These are phyloP conservation scores for Phytophthora capsici DNA, from an alignment of 352 stramenopile genomes.

Conservation along the genomic window DNA sequence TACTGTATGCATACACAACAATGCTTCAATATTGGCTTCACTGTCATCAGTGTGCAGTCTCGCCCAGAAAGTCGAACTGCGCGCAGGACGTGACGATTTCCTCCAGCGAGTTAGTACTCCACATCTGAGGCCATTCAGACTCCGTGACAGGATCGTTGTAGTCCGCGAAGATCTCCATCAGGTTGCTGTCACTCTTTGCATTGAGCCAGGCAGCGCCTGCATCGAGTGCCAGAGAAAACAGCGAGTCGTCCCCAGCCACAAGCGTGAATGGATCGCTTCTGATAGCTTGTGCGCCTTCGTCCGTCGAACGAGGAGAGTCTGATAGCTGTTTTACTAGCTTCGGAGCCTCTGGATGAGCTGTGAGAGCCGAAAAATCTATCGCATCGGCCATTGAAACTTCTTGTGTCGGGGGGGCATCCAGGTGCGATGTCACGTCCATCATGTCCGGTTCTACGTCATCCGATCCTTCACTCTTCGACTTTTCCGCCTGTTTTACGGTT, in stretches of 20 bases:
- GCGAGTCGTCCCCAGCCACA: conserved; percentile 21
- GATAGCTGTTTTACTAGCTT: conserved; percentile 29
- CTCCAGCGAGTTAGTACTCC: conserved; percentile 63
- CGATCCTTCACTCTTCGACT: neutral
- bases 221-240: conserved; percentile 32
- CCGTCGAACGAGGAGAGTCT: conserved; percentile 46
- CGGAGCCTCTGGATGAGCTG: conserved; percentile 12
- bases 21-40: conserved; percentile 14
- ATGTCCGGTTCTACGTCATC: conserved; percentile 2
- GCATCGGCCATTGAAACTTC: conserved; percentile 14
- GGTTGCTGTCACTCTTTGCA: conserved; percentile 17
- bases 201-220: conserved; percentile 20
- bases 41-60: neutral
- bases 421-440: conserved; percentile 1
- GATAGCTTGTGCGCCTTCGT: conserved; percentile 18
- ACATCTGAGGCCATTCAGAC: conserved; percentile 42
- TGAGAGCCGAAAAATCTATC: conserved; percentile 15
- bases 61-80: conserved; percentile 46
- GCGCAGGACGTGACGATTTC: conserved; percentile 35
- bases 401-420: neutral
- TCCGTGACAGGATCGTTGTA: conserved; percentile 47
- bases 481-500: conserved; percentile 8
- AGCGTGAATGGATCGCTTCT: conserved; percentile 35
- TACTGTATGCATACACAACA: conserved; percentile 12
- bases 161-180: conserved; percentile 57